Evolutionary conservation across 306 rosid genomes (phyloP), one percentile per base, ranked within the genome.

Genomic region (Fragaria nilgerrensis): DNA sequence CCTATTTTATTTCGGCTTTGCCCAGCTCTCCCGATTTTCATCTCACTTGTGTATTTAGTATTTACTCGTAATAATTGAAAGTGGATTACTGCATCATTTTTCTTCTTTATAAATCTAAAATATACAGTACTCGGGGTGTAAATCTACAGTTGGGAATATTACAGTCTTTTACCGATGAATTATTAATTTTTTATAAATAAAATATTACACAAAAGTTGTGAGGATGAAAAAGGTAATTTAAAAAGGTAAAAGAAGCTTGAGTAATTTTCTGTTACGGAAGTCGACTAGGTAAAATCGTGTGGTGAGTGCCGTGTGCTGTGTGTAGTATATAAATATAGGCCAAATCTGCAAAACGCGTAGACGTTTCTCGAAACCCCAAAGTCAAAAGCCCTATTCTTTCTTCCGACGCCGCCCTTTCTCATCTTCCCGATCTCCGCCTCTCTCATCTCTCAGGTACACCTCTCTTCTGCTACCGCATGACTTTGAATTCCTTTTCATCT

Each of bases 11-110:
- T 49, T 32, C 3, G 34, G 69, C 53, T 32, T 73, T 85, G 47
- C 63, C 49, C 47, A 68, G 80, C 70, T 59, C 48, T 70, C 2
- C 23, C n/a, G 27, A n/a, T 78, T 74, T 73, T 70, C 72, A 74
- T 78, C 73, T 72, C 85, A 73, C 75, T 71, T 80, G 65, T 89
- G 90, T 86, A 86, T 52, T 72, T 83, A 84, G 90, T 86, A 86
- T 52, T 72, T 83, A 84, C 85, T 64, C 77, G 16, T 72, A 85
- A 84, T 83, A 87, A 91, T 52, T 78, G 66, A 45, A 82, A 80
- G 70, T 75, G 84, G 81, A 83, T 74, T 76, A 32, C 41, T 58
- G 75, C 14, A 43, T 77, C 47, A 20, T 55, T 50, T 19, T 72
- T 36, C 67, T 52, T 39, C 20, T 48, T 48, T 72, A 34, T 32